A percentile compares a stretch with the other conserved stretches of the same genome.
phyloP scores from a whole-genome alignment of 257 asterid species.

The Rhazya stricta region DNA sequence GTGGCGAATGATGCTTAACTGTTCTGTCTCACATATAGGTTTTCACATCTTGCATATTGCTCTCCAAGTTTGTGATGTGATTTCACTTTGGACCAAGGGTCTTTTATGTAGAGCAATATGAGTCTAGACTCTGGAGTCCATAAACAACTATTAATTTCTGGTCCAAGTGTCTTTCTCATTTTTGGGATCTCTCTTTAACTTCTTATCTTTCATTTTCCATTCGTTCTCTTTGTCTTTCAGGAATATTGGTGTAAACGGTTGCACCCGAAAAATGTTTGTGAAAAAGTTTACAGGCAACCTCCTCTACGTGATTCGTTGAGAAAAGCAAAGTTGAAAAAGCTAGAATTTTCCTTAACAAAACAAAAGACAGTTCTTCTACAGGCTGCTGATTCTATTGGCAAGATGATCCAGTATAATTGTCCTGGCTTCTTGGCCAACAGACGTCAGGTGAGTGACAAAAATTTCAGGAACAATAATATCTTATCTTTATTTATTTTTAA shows the following conservation, averaged over 20 bases:
- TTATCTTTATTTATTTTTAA: not conserved
- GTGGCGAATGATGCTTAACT: not conserved
- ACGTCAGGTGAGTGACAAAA: conserved; percentile 72
- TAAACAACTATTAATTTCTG: not conserved
- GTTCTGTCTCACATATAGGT: not conserved
- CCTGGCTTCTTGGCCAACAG: conserved; percentile 85
- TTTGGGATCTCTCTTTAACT: not conserved
- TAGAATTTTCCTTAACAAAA: conserved; percentile 67
- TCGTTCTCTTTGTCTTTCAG: conserved; percentile 31
- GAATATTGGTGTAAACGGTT: conserved; percentile 96
- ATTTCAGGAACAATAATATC: not conserved
- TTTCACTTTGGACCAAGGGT: not conserved
- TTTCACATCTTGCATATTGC: not conserved
- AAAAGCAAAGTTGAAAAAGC: conserved; percentile 91
- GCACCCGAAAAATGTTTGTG: conserved; percentile 95
- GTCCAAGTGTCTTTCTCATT: not conserved
- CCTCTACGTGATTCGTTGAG: conserved; percentile 88
- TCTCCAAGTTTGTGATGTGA: not conserved
- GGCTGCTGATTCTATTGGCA: conserved; percentile 90
- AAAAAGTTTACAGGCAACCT: conserved; percentile 96
- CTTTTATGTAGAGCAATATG: not conserved
- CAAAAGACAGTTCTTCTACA: conserved; percentile 68
- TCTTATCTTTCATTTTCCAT: conserved; percentile 16
- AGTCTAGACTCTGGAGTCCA: not conserved
- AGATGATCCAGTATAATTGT: conserved; percentile 82